These are phyloP conservation scores for Paecilomyces formosus DNA, from an alignment of 2,329 filamentous ascomycete genomes.

Conservation along the genomic window DNA sequence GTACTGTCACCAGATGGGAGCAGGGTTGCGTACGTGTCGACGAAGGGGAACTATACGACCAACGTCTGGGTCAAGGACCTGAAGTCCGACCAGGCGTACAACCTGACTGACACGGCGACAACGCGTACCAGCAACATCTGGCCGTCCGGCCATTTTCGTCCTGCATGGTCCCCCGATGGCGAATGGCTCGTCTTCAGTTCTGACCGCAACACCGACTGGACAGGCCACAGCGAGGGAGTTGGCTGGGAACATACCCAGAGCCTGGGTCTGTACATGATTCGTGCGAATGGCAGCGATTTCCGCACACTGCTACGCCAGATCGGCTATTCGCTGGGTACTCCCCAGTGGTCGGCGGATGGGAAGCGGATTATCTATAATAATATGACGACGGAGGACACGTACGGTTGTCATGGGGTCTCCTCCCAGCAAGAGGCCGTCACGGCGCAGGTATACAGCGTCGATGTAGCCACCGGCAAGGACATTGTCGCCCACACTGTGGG, in stretches of 20 bases:
- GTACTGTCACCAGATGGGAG: conserved; percentile 33
- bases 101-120: conserved; percentile 29
- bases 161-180: conserved; percentile 35
- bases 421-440: conserved; percentile 1
- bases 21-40: conserved; percentile 34
- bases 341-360: conserved; percentile 31
- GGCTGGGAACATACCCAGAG: conserved; percentile 38
- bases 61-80: conserved; percentile 38
- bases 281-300: conserved; percentile 30
- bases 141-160: conserved; percentile 32
- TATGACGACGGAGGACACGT: conserved; percentile 32
- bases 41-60: conserved; percentile 23
- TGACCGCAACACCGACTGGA: conserved; percentile 36
- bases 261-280: conserved; percentile 34
- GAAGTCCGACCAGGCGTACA: conserved; percentile 19
- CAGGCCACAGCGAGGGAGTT: conserved; percentile 32
- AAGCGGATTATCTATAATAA: conserved; percentile 33
- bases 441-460: conserved; percentile 24
- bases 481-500: conserved; percentile 20
- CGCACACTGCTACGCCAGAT: conserved; percentile 24
- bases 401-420: conserved; percentile 23
- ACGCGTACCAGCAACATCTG: conserved; percentile 12
- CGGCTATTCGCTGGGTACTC: conserved; percentile 31
- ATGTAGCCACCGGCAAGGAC: conserved; percentile 32
- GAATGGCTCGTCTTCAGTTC: conserved; percentile 36